Conservation (phyloP, 805 yeast genomes). For the Lipomyces japonicus region DNA sequence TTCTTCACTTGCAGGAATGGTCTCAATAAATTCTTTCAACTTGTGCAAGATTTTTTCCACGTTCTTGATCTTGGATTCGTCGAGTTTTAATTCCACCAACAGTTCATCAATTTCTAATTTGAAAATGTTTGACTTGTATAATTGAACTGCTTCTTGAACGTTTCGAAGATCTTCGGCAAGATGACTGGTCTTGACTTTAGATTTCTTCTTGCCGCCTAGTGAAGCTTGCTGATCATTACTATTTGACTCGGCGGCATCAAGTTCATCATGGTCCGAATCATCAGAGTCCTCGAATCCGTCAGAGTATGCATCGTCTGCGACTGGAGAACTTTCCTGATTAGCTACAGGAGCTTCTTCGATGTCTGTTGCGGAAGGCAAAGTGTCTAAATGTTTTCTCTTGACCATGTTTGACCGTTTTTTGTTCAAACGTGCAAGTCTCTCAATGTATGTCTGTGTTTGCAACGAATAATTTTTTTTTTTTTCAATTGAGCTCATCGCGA, state of each 20-base stretch:
- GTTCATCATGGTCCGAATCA: constrained; percentile 13
- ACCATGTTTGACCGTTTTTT: constrained; percentile 1
- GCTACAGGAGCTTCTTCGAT: too few relatives aligned
- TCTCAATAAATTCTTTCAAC: constrained; percentile 62
- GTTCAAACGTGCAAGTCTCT: not conserved
- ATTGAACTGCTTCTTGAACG: constrained; percentile 89
- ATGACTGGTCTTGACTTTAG: constrained; percentile 12
- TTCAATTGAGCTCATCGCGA: too few relatives aligned
- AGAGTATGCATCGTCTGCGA: constrained; percentile 34
- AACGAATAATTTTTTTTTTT: too few relatives aligned
- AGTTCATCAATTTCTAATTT: constrained; percentile 92
- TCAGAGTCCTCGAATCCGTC: constrained; percentile 36
- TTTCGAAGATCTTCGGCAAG: constrained; percentile 71
- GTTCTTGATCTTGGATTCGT: constrained; percentile 59
- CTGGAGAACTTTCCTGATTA: not conserved
- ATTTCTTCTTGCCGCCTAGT: constrained; percentile 1
- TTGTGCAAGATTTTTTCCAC: constrained; percentile 75
- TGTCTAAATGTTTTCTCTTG: constrained; percentile 1
- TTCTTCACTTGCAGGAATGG: constrained; percentile 52
- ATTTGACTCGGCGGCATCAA: not conserved
- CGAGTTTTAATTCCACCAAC: constrained; percentile 70
- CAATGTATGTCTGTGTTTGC: too few relatives aligned
- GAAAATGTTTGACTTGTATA: constrained; percentile 92
- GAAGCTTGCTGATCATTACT: not conserved
- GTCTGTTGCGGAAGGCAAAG: too few relatives aligned